phyloP scores from a whole-genome alignment of 805 yeast species.

The Starmerella kuoi region DNA sequence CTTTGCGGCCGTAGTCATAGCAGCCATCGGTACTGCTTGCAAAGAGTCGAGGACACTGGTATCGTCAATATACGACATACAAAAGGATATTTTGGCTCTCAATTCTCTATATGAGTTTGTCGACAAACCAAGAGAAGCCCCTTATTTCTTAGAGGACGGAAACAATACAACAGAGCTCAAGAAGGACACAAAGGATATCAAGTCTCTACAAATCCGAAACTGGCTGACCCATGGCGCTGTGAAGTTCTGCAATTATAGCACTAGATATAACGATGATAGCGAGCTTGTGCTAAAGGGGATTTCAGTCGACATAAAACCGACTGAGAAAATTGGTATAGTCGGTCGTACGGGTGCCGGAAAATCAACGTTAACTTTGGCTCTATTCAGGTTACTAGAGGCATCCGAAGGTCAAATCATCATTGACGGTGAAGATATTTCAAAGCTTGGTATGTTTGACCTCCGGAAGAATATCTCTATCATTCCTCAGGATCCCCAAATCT shows the following conservation, averaged over 20 bases:
- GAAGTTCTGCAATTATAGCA: slow-evolving; percentile 55
- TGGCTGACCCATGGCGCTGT: slow-evolving; percentile 72
- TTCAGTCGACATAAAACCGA: slow-evolving; percentile 57
- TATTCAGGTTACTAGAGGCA: slow-evolving; percentile 51
- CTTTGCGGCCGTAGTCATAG: slow-evolving; percentile 75
- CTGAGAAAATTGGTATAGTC: slow-evolving; percentile 76
- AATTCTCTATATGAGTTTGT: slow-evolving; percentile 49
- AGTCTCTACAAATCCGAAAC: slow-evolving; percentile 20
- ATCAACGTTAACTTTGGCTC: slow-evolving; percentile 80
- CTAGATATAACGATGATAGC: slow-evolving; percentile 71
- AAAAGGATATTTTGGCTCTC: slow-evolving; percentile 79
- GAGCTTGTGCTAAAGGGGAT: slow-evolving; percentile 75
- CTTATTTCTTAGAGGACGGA: slow-evolving; percentile 48
- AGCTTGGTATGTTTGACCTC: slow-evolving; percentile 45
- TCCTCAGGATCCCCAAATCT: slow-evolving; percentile 67
- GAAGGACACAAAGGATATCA: background rate
- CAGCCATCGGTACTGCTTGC: slow-evolving; percentile 73
- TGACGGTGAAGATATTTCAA: slow-evolving; percentile 45
- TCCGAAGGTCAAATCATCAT: slow-evolving; percentile 41
- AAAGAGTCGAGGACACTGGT: slow-evolving; percentile 80
- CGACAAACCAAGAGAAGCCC: slow-evolving; percentile 70
- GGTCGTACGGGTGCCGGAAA: slow-evolving; percentile 98
- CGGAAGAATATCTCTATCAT: slow-evolving; percentile 52
- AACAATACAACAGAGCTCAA: background rate
- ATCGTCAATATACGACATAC: slow-evolving; percentile 83